Conservation (phyloP, 768 basidiomycete genomes). For the Neoboletus magnificus region DNA sequence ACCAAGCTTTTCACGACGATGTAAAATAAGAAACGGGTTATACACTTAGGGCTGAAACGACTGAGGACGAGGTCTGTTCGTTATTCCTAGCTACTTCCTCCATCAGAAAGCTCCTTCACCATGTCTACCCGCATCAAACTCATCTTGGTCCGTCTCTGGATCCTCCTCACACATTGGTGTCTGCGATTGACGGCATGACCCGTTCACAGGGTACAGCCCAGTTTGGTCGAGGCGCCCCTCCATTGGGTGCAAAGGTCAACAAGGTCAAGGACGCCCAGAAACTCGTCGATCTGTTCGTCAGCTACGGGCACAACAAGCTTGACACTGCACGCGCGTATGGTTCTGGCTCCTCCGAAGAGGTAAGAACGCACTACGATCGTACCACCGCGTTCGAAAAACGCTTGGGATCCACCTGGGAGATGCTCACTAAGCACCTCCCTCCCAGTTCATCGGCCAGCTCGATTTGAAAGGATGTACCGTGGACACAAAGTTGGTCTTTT, state of each 20-base stretch:
- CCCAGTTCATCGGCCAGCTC: constrained; percentile 13
- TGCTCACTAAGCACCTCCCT: background rate
- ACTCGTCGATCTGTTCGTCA: constrained; percentile 16
- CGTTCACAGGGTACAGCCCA: constrained; percentile 10
- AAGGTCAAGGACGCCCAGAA: constrained; percentile 17
- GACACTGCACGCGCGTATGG: constrained; percentile 13
- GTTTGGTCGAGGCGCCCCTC: constrained; percentile 12
- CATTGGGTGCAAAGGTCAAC: constrained; percentile 8
- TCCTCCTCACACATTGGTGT: background rate
- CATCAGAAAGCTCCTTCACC: background rate
- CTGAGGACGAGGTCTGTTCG: too few relatives aligned
- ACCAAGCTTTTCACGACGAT: background rate
- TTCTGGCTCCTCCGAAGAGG: constrained; percentile 14
- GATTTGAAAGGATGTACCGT: constrained; percentile 17
- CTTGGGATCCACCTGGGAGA: too few relatives aligned
- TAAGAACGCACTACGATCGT: background rate
- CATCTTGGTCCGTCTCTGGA: background rate
- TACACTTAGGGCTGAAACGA: too few relatives aligned
- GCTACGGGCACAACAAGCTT: constrained; percentile 12
- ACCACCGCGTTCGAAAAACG: background rate
- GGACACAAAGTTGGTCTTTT: constrained; percentile 18
- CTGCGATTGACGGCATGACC: background rate
- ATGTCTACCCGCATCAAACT: constrained; percentile 9
- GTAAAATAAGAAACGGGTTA: background rate
- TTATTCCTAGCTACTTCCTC: background rate